Evolutionary conservation across 345 rosid species (phyloP).

Genomic region (Litchi chinensis): DNA sequence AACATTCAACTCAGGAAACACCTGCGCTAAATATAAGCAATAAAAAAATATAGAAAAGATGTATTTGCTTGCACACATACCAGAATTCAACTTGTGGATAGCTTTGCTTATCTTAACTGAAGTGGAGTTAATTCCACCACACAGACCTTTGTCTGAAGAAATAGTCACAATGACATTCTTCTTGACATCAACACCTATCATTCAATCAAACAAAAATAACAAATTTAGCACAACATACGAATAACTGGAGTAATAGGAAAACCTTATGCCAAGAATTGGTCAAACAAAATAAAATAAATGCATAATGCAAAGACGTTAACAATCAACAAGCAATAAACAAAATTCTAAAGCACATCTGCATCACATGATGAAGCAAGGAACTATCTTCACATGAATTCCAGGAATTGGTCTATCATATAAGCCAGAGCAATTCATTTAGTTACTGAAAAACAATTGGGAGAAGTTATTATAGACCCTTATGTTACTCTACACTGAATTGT

Average conservation of each 20-base stretch:
- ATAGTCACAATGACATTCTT: constrained; percentile 89
- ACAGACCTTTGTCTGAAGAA: constrained; percentile 97
- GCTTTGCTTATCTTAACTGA: constrained; percentile 83
- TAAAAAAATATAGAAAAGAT: background rate
- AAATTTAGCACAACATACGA: constrained; percentile 11
- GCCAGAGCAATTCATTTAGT: background rate
- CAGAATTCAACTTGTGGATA: constrained; percentile 63
- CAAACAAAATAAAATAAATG: background rate
- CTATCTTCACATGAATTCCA: background rate
- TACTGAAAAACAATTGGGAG: background rate
- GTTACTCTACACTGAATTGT: background rate
- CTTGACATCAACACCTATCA: constrained; percentile 84
- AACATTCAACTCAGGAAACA: constrained; percentile 22
- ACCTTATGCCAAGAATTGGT: background rate
- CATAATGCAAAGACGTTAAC: background rate
- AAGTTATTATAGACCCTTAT: background rate
- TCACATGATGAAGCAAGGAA: background rate
- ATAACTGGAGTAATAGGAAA: background rate
- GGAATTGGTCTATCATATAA: background rate
- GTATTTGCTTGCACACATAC: constrained; percentile 38
- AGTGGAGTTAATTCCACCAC: constrained; percentile 98
- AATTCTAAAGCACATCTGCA: background rate
- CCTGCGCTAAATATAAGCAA: background rate
- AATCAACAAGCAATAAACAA: background rate
- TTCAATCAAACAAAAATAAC: constrained; percentile 6